A percentile compares a stretch with the other conserved stretches of the same genome.
Conservation (phyloP, 208 protist genomes). For the Wallacemonas sp. region DNA sequence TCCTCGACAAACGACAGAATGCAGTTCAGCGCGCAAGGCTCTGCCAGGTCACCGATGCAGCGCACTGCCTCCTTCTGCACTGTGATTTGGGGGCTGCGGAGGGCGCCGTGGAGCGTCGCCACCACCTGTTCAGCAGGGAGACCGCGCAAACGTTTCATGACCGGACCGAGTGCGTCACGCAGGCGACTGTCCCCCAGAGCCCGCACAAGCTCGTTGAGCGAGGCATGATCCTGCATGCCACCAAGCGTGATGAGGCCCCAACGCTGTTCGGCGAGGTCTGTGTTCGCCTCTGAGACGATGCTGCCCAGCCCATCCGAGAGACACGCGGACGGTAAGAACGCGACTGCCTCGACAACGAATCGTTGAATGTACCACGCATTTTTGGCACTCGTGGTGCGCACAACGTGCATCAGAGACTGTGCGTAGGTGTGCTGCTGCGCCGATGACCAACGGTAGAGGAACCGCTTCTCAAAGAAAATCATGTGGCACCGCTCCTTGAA, state of each 20-base stretch:
- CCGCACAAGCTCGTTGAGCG: constrained; percentile 16
- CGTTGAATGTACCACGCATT: not conserved
- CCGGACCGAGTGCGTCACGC: constrained; percentile 14
- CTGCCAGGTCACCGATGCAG: constrained; percentile 20
- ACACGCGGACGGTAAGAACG: constrained; percentile 17
- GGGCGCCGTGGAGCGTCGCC: constrained; percentile 12
- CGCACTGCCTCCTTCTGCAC: constrained; percentile 26
- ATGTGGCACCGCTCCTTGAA: not conserved
- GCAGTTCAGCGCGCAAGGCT: constrained; percentile 19
- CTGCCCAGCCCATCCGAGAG: constrained; percentile 12
- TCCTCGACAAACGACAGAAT: constrained; percentile 19
- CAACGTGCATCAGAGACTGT: constrained; percentile 6
- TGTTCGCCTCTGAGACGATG: constrained; percentile 17
- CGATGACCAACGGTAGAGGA: constrained; percentile 24
- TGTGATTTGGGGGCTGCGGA: constrained; percentile 13
- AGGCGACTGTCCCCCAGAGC: constrained; percentile 17
- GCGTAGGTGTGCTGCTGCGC: constrained; percentile 29
- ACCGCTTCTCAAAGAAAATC: not conserved
- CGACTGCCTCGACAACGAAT: constrained; percentile 1
- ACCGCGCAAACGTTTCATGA: constrained; percentile 6
- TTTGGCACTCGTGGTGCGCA: not conserved
- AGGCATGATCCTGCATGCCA: constrained; percentile 3
- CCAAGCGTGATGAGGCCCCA: constrained; percentile 19
- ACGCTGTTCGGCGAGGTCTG: constrained; percentile 7
- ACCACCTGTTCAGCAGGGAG: constrained; percentile 10